These are phyloP conservation scores for Talaromyces sp. DNA, from an alignment of 2,329 filamentous ascomycete species.

Conservation along the genomic window DNA sequence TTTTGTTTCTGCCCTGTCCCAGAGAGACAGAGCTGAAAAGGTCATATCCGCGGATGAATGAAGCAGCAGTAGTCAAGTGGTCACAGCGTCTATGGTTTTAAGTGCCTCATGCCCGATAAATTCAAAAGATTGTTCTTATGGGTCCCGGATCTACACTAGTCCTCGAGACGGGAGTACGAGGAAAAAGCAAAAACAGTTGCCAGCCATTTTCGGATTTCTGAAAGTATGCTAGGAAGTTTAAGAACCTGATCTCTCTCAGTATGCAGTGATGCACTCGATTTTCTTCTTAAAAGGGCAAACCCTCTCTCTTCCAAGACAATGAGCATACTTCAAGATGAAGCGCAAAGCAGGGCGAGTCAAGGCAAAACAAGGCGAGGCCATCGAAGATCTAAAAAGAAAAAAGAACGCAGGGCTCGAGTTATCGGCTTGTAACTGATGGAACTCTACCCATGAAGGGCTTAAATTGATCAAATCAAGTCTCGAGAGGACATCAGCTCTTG, in stretches of 20 bases:
- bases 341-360: constrained; percentile 15
- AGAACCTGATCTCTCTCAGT: background rate
- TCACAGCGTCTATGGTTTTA: constrained; percentile 2
- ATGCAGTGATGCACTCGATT: background rate
- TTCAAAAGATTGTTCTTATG: constrained; percentile 9
- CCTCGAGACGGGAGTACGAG: background rate
- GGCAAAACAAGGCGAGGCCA: constrained; percentile 17
- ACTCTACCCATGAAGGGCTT: background rate
- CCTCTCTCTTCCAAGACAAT: background rate
- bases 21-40: background rate
- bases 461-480: background rate
- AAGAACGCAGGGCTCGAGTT: background rate
- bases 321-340: background rate
- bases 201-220: background rate
- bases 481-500: background rate
- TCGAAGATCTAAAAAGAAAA: constrained; percentile 3
- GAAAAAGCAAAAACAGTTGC: constrained; percentile 10
- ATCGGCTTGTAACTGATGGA: background rate
- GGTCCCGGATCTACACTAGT: constrained; percentile 14
- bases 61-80: background rate
- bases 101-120: constrained; percentile 6
- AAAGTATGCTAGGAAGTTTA: background rate
- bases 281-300: background rate
- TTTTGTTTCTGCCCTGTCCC: background rate
- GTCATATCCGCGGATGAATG: background rate